phyloP scores from a whole-genome alignment of 768 basidiomycete species.

The Epithele typhae region DNA sequence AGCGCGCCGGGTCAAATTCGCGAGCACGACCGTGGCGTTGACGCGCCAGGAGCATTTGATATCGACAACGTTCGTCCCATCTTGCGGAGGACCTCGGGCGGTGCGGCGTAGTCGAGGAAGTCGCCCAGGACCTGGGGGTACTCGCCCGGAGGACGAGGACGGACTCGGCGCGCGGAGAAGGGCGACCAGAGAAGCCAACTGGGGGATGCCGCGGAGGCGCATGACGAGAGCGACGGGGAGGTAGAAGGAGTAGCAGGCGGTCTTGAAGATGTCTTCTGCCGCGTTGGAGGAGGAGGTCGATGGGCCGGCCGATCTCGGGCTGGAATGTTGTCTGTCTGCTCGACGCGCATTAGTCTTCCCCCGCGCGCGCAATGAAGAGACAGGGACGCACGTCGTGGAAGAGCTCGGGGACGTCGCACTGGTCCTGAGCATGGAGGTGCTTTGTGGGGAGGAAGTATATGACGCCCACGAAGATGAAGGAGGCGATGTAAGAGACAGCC shows the following conservation, averaged over 20 bases:
- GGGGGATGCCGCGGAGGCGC: conserved; percentile 66
- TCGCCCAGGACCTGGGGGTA: conserved; percentile 99
- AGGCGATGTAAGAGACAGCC: conserved; percentile 75
- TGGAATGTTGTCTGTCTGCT: conserved; percentile 65
- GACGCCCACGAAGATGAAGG: conserved; percentile 92
- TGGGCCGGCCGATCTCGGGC: conserved; percentile 94
- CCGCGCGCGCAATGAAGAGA: not conserved
- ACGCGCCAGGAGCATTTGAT: conserved; percentile 99
- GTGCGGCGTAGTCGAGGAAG: conserved; percentile 88
- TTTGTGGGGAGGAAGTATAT: conserved; percentile 89
- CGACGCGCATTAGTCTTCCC: not conserved
- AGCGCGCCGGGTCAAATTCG: conserved; percentile 49
- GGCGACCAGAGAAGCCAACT: conserved; percentile 41
- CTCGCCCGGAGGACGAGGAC: conserved; percentile 90
- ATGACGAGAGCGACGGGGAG: conserved; percentile 95
- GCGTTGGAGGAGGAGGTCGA: conserved; percentile 97
- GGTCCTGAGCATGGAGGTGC: conserved; percentile 75
- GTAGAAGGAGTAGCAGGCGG: conserved; percentile 97
- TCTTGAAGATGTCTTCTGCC: conserved; percentile 94
- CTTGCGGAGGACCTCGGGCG: conserved; percentile 91
- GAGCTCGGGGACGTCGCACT: conserved; percentile 86
- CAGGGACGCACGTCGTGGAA: conserved; percentile 72
- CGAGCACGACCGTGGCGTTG: conserved; percentile 72
- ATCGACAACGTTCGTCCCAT: conserved; percentile 95
- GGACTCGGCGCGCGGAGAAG: conserved; percentile 69